A percentile compares a stretch with the other conserved stretches of the same genome.
These are phyloP conservation scores for Xenoacremonium recifei DNA, from an alignment of 2,329 filamentous ascomycete species.

Conservation along the genomic window DNA sequence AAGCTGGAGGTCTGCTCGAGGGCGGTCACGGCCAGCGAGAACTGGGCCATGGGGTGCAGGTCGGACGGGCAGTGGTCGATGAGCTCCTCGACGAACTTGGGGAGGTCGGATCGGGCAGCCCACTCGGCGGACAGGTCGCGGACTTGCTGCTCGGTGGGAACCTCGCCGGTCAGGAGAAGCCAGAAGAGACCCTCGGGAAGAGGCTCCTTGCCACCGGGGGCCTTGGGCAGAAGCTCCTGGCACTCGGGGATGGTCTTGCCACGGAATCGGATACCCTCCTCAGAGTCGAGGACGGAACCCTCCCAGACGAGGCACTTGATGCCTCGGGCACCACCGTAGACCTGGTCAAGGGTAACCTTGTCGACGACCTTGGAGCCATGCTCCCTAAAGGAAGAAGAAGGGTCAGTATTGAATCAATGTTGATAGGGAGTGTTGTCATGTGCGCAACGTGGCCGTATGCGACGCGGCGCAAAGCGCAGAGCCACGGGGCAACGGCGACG, in stretches of 20 bases:
- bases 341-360: slow-evolving; percentile 98
- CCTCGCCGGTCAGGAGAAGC: slow-evolving; percentile 97
- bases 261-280: slow-evolving; percentile 99
- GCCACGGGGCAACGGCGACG: background rate
- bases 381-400: slow-evolving; percentile 57
- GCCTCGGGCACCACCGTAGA: slow-evolving; percentile 97
- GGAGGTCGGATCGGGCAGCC: slow-evolving; percentile 94
- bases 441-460: too few relatives aligned
- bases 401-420: slow-evolving; percentile 13
- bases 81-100: slow-evolving; percentile 98
- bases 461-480: slow-evolving; percentile 1
- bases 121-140: slow-evolving; percentile 97
- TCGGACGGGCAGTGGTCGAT: slow-evolving; percentile 99
- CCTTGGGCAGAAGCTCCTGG: slow-evolving; percentile 96
- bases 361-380: slow-evolving; percentile 93
- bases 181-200: slow-evolving; percentile 99
- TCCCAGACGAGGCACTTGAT: slow-evolving; percentile 99
- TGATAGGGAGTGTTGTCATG: too few relatives aligned
- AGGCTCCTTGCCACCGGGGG: slow-evolving; percentile 93
- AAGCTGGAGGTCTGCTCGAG: slow-evolving; percentile 98
- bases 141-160: slow-evolving; percentile 96
- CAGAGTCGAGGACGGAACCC: slow-evolving; percentile 93
- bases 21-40: slow-evolving; percentile 95
- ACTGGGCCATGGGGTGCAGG: slow-evolving; percentile 99
- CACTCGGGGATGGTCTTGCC: slow-evolving; percentile 99